Evolutionary conservation across 306 rosid genomes (phyloP), one percentile per base, ranked within the genome.

Genomic region (Mucuna pruriens): DNA sequence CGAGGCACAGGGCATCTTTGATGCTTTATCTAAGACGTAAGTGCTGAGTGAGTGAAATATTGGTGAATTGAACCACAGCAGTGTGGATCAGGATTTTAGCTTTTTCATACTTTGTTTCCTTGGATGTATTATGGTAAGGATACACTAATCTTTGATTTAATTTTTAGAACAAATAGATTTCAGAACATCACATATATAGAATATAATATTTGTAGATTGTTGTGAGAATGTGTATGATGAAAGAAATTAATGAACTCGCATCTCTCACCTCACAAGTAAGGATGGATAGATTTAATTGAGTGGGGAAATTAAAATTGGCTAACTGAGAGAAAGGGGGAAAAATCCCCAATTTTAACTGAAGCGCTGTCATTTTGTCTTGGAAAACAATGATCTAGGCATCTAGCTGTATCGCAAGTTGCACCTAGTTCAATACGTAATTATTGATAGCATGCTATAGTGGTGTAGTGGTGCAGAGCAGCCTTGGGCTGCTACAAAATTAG

Each of bases 11-110:
- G 86, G 83, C 86, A 91, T 96, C 75, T 95, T 95, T 71, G 92
- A 95, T 72, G 97, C 99, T 52, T 86, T 95, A 71, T 93, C 94
- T 60, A 95, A 95, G 82, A 95, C 99, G 99, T 93, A 88, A 83
- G 98, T 80, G 71, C 48, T 20, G 23, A 15, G n/a, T 66, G n/a
- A 60, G 3, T 84, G 6, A 19, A 13, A 16, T 39, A 0, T 20
- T 74, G 10, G 45, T 74, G 45, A 76, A 13, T 58, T 66, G 22
- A 71, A 71, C 38, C 42, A 4, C 26, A 16, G 0, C 44, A 4
- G 29, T 57, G 9, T 55, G 26, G 71, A 64, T 64, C 12, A 63
- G 23, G 75, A 52, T 75, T 61, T 52, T 3, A 9, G 1, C 39
- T 36, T 57, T 65, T 62, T 29, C 57, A 17, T 33, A 11, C 62